These are phyloP conservation scores for Cercophora samala DNA, from an alignment of 495 filamentous ascomycete species.

Conservation along the genomic window DNA sequence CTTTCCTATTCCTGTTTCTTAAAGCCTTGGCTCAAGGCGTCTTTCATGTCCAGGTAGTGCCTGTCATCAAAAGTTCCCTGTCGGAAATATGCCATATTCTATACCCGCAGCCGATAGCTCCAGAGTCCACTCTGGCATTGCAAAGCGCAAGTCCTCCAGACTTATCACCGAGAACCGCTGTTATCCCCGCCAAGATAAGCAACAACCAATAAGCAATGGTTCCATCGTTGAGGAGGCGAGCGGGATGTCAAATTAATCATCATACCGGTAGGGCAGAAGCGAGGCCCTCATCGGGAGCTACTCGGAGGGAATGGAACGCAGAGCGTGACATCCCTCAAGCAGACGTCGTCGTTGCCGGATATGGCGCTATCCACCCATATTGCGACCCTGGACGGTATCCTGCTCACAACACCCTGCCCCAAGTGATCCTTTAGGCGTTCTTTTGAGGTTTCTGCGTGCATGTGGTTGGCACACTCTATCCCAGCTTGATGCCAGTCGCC, in stretches of 20 bases:
- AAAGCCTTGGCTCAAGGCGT: neutral
- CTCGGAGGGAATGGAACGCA: conserved; percentile 17
- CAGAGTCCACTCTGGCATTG: neutral
- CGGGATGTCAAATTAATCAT: conserved; percentile 12
- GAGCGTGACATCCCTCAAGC: conserved; percentile 15
- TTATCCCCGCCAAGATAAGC: conserved; percentile 6
- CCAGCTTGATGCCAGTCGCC: too few relatives aligned
- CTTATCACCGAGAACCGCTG: neutral
- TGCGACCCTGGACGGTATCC: neutral
- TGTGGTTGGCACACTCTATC: too few relatives aligned
- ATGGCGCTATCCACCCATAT: conserved; percentile 6
- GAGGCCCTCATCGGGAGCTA: neutral
- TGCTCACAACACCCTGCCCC: neutral
- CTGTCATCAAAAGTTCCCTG: too few relatives aligned
- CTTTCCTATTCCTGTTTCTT: neutral
- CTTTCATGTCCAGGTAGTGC: neutral
- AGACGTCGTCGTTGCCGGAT: neutral
- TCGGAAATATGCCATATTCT: too few relatives aligned
- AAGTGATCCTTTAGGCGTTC: neutral
- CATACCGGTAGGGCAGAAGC: conserved; percentile 17
- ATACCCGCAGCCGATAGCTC: neutral
- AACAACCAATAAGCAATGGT: conserved; percentile 7
- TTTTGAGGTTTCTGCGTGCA: neutral
- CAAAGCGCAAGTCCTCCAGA: neutral
- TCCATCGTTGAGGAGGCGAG: conserved; percentile 15